Evolutionary conservation across 495 filamentous ascomycete species (phyloP), one percentile per base, ranked within the genome.

Genomic region (Pyrenula massariospora): DNA sequence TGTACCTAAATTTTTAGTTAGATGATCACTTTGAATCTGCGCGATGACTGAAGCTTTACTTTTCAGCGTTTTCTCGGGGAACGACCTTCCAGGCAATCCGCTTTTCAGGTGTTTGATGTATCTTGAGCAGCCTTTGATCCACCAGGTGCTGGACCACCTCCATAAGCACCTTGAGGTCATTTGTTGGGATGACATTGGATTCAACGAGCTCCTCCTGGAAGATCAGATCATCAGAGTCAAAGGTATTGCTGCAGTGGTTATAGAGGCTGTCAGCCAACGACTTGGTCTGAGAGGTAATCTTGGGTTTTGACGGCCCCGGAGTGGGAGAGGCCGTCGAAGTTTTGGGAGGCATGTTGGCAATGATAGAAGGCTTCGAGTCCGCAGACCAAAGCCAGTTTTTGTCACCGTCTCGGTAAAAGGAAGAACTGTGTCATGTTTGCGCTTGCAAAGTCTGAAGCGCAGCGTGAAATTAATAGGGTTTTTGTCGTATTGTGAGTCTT

Each of bases 111-210:
- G 69, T 72, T 54, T 72, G 66, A 25, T 79, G 75, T 12, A 82
- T 74, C 48, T 83, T 82, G 56, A 91, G 82, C 23, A 88, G 72
- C 62, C 83, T 84, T 62, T 88, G 83, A 58, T 86, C 72, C 42
- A 80, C 75, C 48, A 89, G 73, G 21, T 68, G 66, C 67, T 87
- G 82, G 53, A 84, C 75, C 57, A 83, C 80, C 57, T 73, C 66
- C 12, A 86, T 62, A 10, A 89, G 79, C 52, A 81, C 69, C 52
- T 72, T 60, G 23, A 84, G 57, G 60, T 86, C 78, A 55, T 77
- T 73, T 3, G 78, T 71, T 2, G 85, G 82, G 20, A 89, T 74
- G 51, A 89, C 69, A 24, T 73, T 69, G 51, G 87, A 68, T n/a
- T 73, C 71, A 20, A 84, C 64, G 1, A 91, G 70, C 57, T 87